These are phyloP conservation scores for Oryza nivara DNA, from an alignment of 176 grass and related monocot species.

Conservation along the genomic window DNA sequence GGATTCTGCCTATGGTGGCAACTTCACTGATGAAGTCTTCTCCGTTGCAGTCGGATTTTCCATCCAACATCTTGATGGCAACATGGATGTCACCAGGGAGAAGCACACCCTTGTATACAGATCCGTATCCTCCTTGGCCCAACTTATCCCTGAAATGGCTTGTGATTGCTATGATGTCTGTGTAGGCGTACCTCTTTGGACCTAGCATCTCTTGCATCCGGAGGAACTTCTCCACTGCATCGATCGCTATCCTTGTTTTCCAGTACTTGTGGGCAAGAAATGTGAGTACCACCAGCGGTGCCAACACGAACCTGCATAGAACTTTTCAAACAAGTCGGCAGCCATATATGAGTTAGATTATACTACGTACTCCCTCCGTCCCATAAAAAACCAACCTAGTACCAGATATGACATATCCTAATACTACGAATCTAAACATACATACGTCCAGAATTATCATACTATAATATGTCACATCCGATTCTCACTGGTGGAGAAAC, in stretches of 20 bases:
- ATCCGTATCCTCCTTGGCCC: constrained; percentile 53
- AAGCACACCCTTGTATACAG: constrained; percentile 47
- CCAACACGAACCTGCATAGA: constrained; percentile 32
- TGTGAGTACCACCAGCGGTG: neutral
- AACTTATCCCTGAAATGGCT: constrained; percentile 55
- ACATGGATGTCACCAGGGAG: neutral
- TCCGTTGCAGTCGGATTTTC: constrained; percentile 36
- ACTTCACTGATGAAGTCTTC: constrained; percentile 72
- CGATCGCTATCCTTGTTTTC: constrained; percentile 40
- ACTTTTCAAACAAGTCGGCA: neutral
- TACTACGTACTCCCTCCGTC: too few species aligned
- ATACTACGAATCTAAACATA: too few species aligned
- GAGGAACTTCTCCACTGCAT: constrained; percentile 54
- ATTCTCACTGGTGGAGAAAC: too few species aligned
- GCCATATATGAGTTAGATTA: too few species aligned
- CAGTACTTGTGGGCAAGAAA: constrained; percentile 33
- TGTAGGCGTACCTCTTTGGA: constrained; percentile 49
- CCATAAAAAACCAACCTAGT: too few species aligned
- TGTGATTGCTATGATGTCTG: constrained; percentile 53
- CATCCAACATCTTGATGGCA: constrained; percentile 49
- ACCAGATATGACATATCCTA: too few species aligned
- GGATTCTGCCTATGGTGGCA: constrained; percentile 52
- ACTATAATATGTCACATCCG: too few species aligned
- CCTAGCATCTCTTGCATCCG: constrained; percentile 31
- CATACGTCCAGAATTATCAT: too few species aligned